Conservation (phyloP, 257 asterid species). For the Nicotiana tomentosiformis region DNA sequence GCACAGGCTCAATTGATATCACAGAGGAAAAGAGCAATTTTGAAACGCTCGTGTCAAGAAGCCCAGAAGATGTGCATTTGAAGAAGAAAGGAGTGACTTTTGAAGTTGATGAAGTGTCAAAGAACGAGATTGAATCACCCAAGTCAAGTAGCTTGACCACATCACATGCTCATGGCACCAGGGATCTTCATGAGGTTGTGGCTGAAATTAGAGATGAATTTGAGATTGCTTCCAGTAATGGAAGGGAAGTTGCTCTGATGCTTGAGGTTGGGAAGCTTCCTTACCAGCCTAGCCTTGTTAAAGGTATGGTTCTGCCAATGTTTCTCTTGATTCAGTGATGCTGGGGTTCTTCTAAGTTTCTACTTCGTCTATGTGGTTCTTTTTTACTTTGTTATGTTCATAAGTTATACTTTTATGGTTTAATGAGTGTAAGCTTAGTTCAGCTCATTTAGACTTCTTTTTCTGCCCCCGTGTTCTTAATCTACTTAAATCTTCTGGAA, state of each 20-base stretch:
- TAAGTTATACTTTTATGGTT: not conserved
- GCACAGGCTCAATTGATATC: constrained; percentile 35
- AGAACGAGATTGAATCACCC: constrained; percentile 64
- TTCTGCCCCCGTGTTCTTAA: not conserved
- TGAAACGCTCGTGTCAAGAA: constrained; percentile 40
- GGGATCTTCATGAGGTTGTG: constrained; percentile 82
- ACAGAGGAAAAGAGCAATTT: constrained; percentile 57
- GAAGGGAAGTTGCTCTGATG: constrained; percentile 84
- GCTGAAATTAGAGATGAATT: constrained; percentile 92
- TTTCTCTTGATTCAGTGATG: not conserved
- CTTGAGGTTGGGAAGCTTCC: constrained; percentile 96
- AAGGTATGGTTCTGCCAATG: constrained; percentile 43
- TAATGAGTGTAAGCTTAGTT: not conserved
- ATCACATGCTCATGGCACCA: constrained; percentile 60
- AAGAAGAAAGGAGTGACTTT: constrained; percentile 85
- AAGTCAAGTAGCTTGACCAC: constrained; percentile 54
- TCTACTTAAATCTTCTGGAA: not conserved
- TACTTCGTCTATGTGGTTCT: not conserved
- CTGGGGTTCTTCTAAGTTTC: not conserved
- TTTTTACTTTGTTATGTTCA: not conserved
- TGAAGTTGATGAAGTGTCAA: constrained; percentile 64
- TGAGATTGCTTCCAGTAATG: constrained; percentile 70
- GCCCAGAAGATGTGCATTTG: constrained; percentile 51
- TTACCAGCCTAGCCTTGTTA: constrained; percentile 64
- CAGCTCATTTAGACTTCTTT: not conserved